Conservation (phyloP, 495 filamentous ascomycete genomes). For the Evansstolkia leycettana region DNA sequence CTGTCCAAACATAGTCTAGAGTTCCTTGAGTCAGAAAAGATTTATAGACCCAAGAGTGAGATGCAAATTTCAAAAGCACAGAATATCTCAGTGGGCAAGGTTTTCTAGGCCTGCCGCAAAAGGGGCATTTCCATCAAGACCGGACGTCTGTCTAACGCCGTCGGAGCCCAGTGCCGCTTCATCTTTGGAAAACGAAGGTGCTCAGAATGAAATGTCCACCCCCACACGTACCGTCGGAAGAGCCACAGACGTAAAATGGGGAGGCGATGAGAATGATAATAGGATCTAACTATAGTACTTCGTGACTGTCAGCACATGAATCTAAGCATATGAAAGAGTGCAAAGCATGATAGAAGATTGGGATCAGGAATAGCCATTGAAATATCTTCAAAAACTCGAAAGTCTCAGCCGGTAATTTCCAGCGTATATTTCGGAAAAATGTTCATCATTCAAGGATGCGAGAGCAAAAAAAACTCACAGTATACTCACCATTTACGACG, state of each 20-base stretch:
- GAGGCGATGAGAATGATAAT: too few relatives aligned
- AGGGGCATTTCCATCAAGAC: constrained; percentile 78
- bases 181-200: constrained; percentile 49
- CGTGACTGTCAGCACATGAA: constrained; percentile 15
- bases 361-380: constrained; percentile 83
- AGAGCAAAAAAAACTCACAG: constrained; percentile 1
- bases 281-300: constrained; percentile 7
- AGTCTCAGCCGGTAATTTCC: constrained; percentile 99
- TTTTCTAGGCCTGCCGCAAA: constrained; percentile 99
- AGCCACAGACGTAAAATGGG: neutral
- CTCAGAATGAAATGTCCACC: constrained; percentile 4
- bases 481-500: constrained; percentile 16
- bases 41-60: too few relatives aligned
- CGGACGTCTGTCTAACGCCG: constrained; percentile 35
- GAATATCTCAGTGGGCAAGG: constrained; percentile 88
- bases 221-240: constrained; percentile 15
- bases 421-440: constrained; percentile 75
- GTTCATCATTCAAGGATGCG: constrained; percentile 58
- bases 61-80: too few relatives aligned
- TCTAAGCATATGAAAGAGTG: constrained; percentile 1
- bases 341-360: too few relatives aligned
- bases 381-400: constrained; percentile 66
- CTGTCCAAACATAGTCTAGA: too few relatives aligned
- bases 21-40: too few relatives aligned
- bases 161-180: constrained; percentile 99